Percentiles rank a stretch among this genome's conserved stretches.
Conservation (phyloP, 2,329 filamentous ascomycete genomes). For the Pochonia chlamydosporia region DNA sequence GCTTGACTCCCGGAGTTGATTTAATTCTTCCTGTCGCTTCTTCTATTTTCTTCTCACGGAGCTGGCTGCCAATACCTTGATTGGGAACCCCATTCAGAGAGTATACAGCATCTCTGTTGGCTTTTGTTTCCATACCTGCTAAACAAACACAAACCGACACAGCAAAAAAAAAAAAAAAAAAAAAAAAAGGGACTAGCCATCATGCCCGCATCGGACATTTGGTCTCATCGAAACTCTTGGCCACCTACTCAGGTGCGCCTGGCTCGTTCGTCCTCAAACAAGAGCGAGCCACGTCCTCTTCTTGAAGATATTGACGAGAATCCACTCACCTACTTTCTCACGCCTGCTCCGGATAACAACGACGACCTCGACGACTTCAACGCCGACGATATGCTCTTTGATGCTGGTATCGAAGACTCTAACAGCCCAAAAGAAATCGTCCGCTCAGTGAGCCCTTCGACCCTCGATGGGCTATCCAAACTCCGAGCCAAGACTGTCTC, state of each 20-base stretch:
- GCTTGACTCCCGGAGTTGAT: neutral
- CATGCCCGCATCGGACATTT: constrained; percentile 30
- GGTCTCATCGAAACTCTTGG: constrained; percentile 42
- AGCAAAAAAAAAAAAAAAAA: neutral
- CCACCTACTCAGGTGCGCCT: constrained; percentile 45
- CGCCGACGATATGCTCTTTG: constrained; percentile 43
- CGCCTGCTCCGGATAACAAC: constrained; percentile 38
- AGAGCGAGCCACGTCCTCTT: constrained; percentile 30
- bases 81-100: neutral
- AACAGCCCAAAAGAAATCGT: constrained; percentile 39
- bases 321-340: constrained; percentile 52
- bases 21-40: constrained; percentile 2
- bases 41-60: neutral
- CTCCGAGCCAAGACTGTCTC: constrained; percentile 27
- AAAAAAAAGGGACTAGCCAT: constrained; percentile 1
- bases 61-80: neutral
- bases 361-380: constrained; percentile 34
- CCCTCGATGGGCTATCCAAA: constrained; percentile 45
- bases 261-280: constrained; percentile 29
- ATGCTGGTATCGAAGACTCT: constrained; percentile 51
- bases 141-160: neutral
- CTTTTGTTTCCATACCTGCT: too few relatives aligned
- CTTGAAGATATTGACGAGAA: constrained; percentile 47
- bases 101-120: neutral
- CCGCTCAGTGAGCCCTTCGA: constrained; percentile 52